These are phyloP conservation scores for Zangia roseola DNA, from an alignment of 768 basidiomycete species.

Conservation along the genomic window DNA sequence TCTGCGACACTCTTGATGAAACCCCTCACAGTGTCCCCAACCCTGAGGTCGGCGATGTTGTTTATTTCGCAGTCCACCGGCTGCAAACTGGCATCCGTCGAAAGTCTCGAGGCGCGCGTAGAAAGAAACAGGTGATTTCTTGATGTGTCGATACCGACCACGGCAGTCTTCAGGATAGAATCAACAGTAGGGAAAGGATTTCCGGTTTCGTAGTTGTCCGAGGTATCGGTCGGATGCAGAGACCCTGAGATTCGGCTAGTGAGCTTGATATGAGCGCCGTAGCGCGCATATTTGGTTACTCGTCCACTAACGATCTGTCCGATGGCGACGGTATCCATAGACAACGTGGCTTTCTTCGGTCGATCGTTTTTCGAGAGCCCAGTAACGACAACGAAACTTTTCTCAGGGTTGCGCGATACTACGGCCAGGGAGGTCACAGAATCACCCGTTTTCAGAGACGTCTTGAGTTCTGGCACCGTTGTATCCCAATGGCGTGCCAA, in stretches of 20 bases:
- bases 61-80: conserved; percentile 70
- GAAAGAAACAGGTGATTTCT: conserved; percentile 77
- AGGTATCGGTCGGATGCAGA: conserved; percentile 77
- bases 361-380: conserved; percentile 61
- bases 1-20: conserved; percentile 87
- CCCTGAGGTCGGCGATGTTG: conserved; percentile 58
- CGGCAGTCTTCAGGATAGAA: conserved; percentile 65
- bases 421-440: conserved; percentile 76
- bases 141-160: conserved; percentile 65
- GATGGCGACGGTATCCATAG: conserved; percentile 61
- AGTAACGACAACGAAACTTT: conserved; percentile 83
- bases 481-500: conserved; percentile 76
- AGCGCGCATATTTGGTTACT: conserved; percentile 69
- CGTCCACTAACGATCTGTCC: conserved; percentile 81
- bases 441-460: conserved; percentile 64
- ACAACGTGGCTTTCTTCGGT: conserved; percentile 49
- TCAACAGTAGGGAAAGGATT: conserved; percentile 58
- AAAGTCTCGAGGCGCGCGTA: conserved; percentile 69
- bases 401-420: conserved; percentile 85
- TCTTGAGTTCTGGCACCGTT: conserved; percentile 64
- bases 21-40: conserved; percentile 78
- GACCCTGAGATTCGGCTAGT: conserved; percentile 68
- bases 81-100: conserved; percentile 45
- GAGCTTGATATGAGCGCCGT: conserved; percentile 78
- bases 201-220: conserved; percentile 72